These are phyloP conservation scores for Fraxinus americana DNA, from an alignment of 257 asterid species.

Conservation along the genomic window DNA sequence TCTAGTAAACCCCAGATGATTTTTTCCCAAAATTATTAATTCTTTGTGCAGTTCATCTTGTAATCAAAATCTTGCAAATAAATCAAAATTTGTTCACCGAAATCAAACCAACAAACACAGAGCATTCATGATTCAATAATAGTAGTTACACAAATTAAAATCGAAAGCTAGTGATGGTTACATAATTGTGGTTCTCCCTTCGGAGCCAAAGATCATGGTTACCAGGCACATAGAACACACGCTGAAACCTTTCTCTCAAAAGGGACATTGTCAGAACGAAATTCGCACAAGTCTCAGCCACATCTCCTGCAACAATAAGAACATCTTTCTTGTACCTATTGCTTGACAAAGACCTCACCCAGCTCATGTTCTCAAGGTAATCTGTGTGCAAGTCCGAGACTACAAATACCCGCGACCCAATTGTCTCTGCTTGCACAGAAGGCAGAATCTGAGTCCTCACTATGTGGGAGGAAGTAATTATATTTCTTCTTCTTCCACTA, in stretches of 20 bases:
- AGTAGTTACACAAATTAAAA: neutral
- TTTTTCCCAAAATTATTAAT: neutral
- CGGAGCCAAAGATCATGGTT: conserved; percentile 94
- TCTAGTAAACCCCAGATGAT: neutral
- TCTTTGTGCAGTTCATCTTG: neutral
- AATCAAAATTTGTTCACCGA: neutral
- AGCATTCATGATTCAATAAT: neutral
- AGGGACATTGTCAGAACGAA: conserved; percentile 66
- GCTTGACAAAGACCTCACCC: conserved; percentile 56
- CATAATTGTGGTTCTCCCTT: conserved; percentile 46
- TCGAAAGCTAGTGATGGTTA: conserved; percentile 30
- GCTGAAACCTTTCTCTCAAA: conserved; percentile 66
- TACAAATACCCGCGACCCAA: conserved; percentile 53
- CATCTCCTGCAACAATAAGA: conserved; percentile 87
- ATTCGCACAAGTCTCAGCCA: conserved; percentile 71
- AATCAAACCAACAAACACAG: neutral
- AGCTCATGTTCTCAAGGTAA: conserved; percentile 67
- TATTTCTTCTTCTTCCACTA: conserved; percentile 17
- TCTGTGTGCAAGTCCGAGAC: conserved; percentile 92
- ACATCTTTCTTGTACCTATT: conserved; percentile 40
- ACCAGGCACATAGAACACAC: conserved; percentile 81
- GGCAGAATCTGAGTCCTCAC: conserved; percentile 51
- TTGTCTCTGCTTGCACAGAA: conserved; percentile 15
- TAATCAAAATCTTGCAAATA: neutral
- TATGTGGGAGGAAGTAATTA: conserved; percentile 14